phyloP scores from a whole-genome alignment of 768 basidiomycete genomes.

The Termitomyces eurrhizus region DNA sequence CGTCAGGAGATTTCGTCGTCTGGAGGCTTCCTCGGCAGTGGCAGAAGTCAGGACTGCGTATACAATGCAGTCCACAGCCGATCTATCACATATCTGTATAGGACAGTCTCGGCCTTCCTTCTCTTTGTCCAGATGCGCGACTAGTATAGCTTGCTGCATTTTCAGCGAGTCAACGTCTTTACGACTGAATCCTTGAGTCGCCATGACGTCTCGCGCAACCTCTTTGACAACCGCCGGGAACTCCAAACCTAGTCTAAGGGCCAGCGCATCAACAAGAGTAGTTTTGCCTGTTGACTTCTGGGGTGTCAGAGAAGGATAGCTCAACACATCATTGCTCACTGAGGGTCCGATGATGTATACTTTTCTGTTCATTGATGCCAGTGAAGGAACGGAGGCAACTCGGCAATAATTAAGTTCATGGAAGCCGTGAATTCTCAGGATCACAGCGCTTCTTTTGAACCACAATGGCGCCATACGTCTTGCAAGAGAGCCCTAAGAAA shows the following conservation, averaged over 20 bases:
- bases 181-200: slow-evolving; percentile 47
- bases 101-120: slow-evolving; percentile 17
- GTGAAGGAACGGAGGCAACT: background rate
- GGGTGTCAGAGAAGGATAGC: background rate
- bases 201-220: slow-evolving; percentile 59
- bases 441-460: slow-evolving; percentile 11
- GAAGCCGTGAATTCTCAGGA: slow-evolving; percentile 15
- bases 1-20: slow-evolving; percentile 32
- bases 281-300: slow-evolving; percentile 65
- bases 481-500: slow-evolving; percentile 37
- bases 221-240: slow-evolving; percentile 49
- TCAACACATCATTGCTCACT: slow-evolving; percentile 22
- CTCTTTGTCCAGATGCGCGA: slow-evolving; percentile 50
- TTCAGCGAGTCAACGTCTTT: slow-evolving; percentile 43
- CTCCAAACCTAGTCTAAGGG: slow-evolving; percentile 34
- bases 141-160: slow-evolving; percentile 65
- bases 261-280: slow-evolving; percentile 55
- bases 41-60: slow-evolving; percentile 50
- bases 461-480: slow-evolving; percentile 32
- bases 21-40: slow-evolving; percentile 30
- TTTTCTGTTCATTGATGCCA: slow-evolving; percentile 16
- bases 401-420: slow-evolving; percentile 7
- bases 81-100: slow-evolving; percentile 57
- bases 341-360: slow-evolving; percentile 53
- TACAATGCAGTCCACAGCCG: slow-evolving; percentile 60